phyloP scores from a whole-genome alignment of 441 rosid genomes.

The Arabidopsis hybrid region DNA sequence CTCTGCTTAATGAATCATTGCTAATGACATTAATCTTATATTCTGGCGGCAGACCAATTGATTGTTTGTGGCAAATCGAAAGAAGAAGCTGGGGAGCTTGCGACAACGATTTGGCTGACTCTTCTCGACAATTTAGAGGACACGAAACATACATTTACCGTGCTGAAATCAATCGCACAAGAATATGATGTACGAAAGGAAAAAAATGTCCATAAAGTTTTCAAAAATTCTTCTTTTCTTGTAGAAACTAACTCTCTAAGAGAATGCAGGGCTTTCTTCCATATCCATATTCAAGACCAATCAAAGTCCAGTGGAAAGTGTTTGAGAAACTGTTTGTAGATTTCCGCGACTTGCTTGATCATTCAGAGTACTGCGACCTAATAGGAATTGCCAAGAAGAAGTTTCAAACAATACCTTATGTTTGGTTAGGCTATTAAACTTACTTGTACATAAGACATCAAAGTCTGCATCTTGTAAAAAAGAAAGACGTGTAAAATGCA shows the following conservation, averaged over 20 bases:
- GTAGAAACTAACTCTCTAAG: slow-evolving; percentile 7
- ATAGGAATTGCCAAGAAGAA: slow-evolving; percentile 76
- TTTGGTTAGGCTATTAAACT: slow-evolving; percentile 68
- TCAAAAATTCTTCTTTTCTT: not conserved
- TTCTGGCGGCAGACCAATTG: slow-evolving; percentile 73
- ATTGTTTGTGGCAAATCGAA: slow-evolving; percentile 77
- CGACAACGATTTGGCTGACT: slow-evolving; percentile 79
- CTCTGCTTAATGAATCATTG: not conserved
- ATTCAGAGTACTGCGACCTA: slow-evolving; percentile 67
- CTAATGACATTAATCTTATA: slow-evolving; percentile 8
- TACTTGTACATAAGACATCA: not conserved
- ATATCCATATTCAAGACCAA: slow-evolving; percentile 75
- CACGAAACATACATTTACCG: slow-evolving; percentile 64
- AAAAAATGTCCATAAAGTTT: not conserved
- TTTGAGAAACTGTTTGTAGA: slow-evolving; percentile 86
- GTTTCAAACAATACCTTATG: slow-evolving; percentile 76
- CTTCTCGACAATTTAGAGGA: slow-evolving; percentile 80
- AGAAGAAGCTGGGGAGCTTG: slow-evolving; percentile 75
- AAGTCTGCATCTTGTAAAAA: slow-evolving; percentile 31
- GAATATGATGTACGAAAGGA: slow-evolving; percentile 71
- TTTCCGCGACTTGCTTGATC: slow-evolving; percentile 76
- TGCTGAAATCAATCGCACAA: slow-evolving; percentile 76
- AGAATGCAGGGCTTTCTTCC: slow-evolving; percentile 77
- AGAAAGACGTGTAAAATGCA: slow-evolving; percentile 33
- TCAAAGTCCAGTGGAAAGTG: slow-evolving; percentile 78